A percentile compares a stretch with the other conserved stretches of the same genome.
Conservation (phyloP, 2,329 filamentous ascomycete genomes). For the Colletotrichum coccodes region DNA sequence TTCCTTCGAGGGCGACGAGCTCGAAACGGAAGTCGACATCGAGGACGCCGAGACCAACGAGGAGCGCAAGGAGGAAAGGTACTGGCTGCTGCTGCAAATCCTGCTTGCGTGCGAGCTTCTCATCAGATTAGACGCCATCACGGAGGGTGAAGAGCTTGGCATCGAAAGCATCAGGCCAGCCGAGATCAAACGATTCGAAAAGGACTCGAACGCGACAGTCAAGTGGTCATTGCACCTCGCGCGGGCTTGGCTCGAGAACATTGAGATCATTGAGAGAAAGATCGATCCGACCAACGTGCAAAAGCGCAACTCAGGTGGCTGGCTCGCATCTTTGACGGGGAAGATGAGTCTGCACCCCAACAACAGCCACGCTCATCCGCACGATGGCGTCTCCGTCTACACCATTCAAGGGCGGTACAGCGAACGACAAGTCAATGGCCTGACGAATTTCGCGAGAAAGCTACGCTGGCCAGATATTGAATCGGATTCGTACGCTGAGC, state of each 20-base stretch:
- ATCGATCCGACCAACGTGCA: conserved; percentile 35
- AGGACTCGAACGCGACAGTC: conserved; percentile 68
- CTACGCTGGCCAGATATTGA: conserved; percentile 72
- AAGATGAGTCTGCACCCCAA: conserved; percentile 58
- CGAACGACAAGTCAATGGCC: conserved; percentile 67
- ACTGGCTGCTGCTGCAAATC: conserved; percentile 75
- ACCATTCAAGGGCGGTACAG: conserved; percentile 65
- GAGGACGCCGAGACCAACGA: conserved; percentile 58
- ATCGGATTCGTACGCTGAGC: conserved; percentile 58
- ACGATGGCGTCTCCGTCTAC: conserved; percentile 50
- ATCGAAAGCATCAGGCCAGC: conserved; percentile 61
- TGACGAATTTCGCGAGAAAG: conserved; percentile 72
- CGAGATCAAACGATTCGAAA: conserved; percentile 70
- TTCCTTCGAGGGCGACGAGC: conserved; percentile 58
- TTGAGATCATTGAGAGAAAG: conserved; percentile 60
- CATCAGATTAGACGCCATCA: conserved; percentile 71
- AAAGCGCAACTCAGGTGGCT: conserved; percentile 49
- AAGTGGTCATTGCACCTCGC: conserved; percentile 75
- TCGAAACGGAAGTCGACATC: conserved; percentile 63
- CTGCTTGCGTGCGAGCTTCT: conserved; percentile 73
- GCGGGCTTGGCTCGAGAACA: conserved; percentile 75
- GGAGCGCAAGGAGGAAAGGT: conserved; percentile 70
- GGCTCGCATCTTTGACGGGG: conserved; percentile 68
- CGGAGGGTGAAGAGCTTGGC: conserved; percentile 67
- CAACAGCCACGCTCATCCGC: conserved; percentile 33